These are phyloP conservation scores for Collybiopsis confluens DNA, from an alignment of 768 basidiomycete species.

Conservation along the genomic window DNA sequence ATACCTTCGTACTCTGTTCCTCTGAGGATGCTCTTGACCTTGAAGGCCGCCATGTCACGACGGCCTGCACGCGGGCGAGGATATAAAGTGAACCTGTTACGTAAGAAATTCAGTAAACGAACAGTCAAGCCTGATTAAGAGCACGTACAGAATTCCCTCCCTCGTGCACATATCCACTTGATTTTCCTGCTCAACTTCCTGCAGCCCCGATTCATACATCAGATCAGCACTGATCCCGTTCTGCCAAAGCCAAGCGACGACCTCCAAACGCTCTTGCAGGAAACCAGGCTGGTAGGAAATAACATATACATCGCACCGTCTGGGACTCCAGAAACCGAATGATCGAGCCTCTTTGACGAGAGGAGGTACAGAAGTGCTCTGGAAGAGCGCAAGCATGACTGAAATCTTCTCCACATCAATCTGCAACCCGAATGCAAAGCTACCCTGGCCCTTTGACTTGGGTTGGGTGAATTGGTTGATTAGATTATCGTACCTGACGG, in stretches of 20 bases:
- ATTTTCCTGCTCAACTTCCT: slow-evolving; percentile 59
- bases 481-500: slow-evolving; percentile 64
- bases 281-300: slow-evolving; percentile 74
- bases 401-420: slow-evolving; percentile 79
- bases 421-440: slow-evolving; percentile 71
- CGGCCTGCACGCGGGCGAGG: slow-evolving; percentile 51
- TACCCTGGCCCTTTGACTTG: slow-evolving; percentile 47
- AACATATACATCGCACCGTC: slow-evolving; percentile 83
- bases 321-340: slow-evolving; percentile 88
- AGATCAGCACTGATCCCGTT: slow-evolving; percentile 81
- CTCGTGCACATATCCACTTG: slow-evolving; percentile 63
- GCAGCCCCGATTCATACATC: slow-evolving; percentile 77
- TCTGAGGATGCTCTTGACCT: slow-evolving; percentile 77
- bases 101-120: too few relatives aligned
- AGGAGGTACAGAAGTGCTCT: slow-evolving; percentile 62
- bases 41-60: slow-evolving; percentile 67
- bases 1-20: slow-evolving; percentile 72
- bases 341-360: slow-evolving; percentile 76
- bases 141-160: slow-evolving; percentile 80
- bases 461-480: slow-evolving; percentile 57
- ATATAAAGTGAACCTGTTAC: slow-evolving; percentile 47
- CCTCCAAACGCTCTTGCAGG: slow-evolving; percentile 73
- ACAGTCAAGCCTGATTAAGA: too few relatives aligned
- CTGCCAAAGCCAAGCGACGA: slow-evolving; percentile 74
- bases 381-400: slow-evolving; percentile 61